These are phyloP conservation scores for Termitomyces sp. DNA, from an alignment of 768 basidiomycete species.

Conservation along the genomic window DNA sequence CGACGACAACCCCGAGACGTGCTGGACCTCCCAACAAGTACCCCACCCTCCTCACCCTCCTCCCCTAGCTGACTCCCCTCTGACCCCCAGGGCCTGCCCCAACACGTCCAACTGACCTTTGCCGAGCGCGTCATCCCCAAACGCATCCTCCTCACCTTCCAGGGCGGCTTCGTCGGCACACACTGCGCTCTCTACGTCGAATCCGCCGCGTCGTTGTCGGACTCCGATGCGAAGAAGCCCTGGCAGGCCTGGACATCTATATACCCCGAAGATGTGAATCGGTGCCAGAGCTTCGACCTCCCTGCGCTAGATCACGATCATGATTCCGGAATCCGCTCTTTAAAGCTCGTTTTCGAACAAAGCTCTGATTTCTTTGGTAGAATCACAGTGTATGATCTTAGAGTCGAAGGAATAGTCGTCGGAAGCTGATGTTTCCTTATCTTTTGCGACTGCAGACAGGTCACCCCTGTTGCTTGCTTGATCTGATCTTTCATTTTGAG, in stretches of 20 bases:
- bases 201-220: conserved; percentile 17
- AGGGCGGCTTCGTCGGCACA: conserved; percentile 82
- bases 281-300: conserved; percentile 62
- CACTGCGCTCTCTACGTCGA: conserved; percentile 46
- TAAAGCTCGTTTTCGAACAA: conserved; percentile 56
- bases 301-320: conserved; percentile 16
- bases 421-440: too few species aligned
- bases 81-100: conserved; percentile 60
- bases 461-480: too few species aligned
- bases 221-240: conserved; percentile 19
- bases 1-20: conserved; percentile 71
- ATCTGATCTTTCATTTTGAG: too few species aligned
- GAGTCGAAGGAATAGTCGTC: too few species aligned
- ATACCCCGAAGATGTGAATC: conserved; percentile 79
- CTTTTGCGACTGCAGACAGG: too few species aligned
- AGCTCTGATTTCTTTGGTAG: background rate
- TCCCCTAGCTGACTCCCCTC: background rate
- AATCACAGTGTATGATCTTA: too few species aligned
- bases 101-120: conserved; percentile 67
- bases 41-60: background rate
- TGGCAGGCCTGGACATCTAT: conserved; percentile 52
- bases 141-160: conserved; percentile 62
- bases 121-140: conserved; percentile 45
- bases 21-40: conserved; percentile 83
- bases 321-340: conserved; percentile 28